Percentiles rank a stretch among this genome's conserved stretches.
These are phyloP conservation scores for Neurospora sp. DNA, from an alignment of 495 filamentous ascomycete species.

Conservation along the genomic window DNA sequence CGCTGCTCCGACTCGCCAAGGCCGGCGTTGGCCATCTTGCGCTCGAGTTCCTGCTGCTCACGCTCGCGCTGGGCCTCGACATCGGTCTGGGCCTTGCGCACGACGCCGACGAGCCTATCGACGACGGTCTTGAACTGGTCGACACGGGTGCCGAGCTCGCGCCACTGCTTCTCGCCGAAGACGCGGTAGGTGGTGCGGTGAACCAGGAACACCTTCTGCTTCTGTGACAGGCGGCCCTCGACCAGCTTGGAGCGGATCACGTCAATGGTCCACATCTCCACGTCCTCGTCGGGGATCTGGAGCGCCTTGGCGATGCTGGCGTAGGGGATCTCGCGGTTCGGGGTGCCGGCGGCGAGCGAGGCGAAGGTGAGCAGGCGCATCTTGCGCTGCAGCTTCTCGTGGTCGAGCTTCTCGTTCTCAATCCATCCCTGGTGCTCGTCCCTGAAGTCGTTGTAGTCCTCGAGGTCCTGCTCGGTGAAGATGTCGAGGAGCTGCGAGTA, in stretches of 20 bases:
- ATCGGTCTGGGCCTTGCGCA: conserved; percentile 68
- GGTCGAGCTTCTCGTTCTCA: conserved; percentile 57
- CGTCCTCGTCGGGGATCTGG: conserved; percentile 68
- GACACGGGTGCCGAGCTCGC: conserved; percentile 76
- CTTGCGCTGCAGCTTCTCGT: conserved; percentile 62
- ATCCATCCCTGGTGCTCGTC: conserved; percentile 73
- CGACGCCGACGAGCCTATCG: conserved; percentile 59
- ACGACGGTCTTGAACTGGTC: conserved; percentile 82
- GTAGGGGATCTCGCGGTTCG: conserved; percentile 78
- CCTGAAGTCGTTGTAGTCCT: conserved; percentile 90
- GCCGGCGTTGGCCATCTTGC: conserved; percentile 38
- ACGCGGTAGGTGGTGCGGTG: conserved; percentile 91
- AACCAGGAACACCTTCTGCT: conserved; percentile 83
- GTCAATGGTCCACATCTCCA: conserved; percentile 98
- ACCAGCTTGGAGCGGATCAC: conserved; percentile 89
- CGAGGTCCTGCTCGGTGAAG: conserved; percentile 83
- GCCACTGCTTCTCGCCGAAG: conserved; percentile 97
- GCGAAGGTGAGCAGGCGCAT: conserved; percentile 93
- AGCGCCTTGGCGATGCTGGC: conserved; percentile 68
- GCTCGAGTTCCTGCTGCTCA: conserved; percentile 48
- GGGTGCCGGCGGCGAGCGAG: conserved; percentile 71
- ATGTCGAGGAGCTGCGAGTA: conserved; percentile 89
- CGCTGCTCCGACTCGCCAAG: conserved; percentile 23
- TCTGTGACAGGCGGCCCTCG: conserved; percentile 87
- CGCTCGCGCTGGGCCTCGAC: conserved; percentile 48